Evolutionary conservation across 192 early-diverging fungal genomes (phyloP).

Genomic region (Entomortierella beljakovae): DNA sequence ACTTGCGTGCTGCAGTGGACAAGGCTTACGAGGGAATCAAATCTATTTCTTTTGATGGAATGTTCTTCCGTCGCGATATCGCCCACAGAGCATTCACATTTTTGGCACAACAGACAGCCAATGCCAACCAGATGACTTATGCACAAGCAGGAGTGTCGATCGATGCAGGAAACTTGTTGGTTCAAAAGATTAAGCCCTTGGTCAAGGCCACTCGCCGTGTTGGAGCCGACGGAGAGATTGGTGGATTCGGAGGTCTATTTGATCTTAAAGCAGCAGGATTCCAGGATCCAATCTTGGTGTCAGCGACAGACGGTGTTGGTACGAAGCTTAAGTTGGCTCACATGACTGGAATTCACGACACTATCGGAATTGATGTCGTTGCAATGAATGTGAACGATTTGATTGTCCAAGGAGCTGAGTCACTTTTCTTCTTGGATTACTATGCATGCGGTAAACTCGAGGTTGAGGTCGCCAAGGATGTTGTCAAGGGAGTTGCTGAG

Average conservation of each 20-base stretch:
- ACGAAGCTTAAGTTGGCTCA: conserved; percentile 99
- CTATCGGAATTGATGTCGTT: conserved; percentile 97
- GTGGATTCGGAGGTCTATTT: conserved; percentile 98
- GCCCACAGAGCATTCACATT: conserved; percentile 74
- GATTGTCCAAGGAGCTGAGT: conserved; percentile 98
- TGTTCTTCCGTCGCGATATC: conserved; percentile 94
- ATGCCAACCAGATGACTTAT: conserved; percentile 79
- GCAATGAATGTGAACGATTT: conserved; percentile 99
- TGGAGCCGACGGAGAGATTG: conserved; percentile 97
- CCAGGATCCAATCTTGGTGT: conserved; percentile 92
- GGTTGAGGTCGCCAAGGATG: conserved; percentile 89
- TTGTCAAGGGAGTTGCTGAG: conserved; percentile 94
- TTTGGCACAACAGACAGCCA: conserved; percentile 39
- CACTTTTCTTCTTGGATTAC: conserved; percentile 99
- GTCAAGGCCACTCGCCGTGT: conserved; percentile 92
- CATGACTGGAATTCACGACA: conserved; percentile 84
- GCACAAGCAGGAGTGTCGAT: conserved; percentile 97
- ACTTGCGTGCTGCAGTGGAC: conserved; percentile 83
- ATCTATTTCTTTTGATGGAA: conserved; percentile 85
- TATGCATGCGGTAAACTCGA: conserved; percentile 96
- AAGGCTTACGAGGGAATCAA: conserved; percentile 77
- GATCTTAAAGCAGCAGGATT: conserved; percentile 95
- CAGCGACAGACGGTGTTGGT: conserved; percentile 99
- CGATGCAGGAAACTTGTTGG: conserved; percentile 95
- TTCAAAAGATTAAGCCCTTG: conserved; percentile 94